These are phyloP conservation scores for Dimargaris xerosporica DNA, from an alignment of 192 early-diverging fungal species.

Conservation along the genomic window DNA sequence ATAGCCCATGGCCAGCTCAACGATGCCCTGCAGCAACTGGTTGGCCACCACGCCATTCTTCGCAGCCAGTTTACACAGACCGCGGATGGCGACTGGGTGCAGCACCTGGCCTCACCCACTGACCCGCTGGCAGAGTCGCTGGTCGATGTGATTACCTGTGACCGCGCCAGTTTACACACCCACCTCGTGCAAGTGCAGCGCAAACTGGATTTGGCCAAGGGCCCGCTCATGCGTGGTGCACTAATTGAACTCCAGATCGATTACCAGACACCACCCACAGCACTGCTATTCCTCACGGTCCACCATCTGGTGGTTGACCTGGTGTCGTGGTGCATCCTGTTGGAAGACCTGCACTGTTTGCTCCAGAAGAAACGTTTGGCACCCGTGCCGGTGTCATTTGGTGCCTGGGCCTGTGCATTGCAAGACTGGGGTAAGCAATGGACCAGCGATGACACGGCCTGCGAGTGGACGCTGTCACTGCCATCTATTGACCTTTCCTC, in stretches of 20 bases:
- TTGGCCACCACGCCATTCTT: constrained; percentile 5
- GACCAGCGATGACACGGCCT: not conserved
- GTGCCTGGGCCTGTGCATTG: constrained; percentile 1
- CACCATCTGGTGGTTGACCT: constrained; percentile 21
- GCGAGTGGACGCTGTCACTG: not conserved
- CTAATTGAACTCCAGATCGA: not conserved
- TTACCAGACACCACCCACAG: constrained; percentile 3
- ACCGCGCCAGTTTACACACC: not conserved
- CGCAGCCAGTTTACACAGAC: not conserved
- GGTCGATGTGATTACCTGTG: not conserved
- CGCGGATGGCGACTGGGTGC: not conserved
- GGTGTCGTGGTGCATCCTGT: constrained; percentile 21
- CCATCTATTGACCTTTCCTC: not conserved
- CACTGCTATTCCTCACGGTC: constrained; percentile 12
- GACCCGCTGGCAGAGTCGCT: not conserved
- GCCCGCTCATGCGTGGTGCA: not conserved
- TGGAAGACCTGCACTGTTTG: constrained; percentile 16
- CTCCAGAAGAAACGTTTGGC: constrained; percentile 4
- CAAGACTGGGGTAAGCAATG: not conserved
- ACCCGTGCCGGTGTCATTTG: constrained; percentile 11
- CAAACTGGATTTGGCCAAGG: not conserved
- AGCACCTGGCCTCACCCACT: not conserved
- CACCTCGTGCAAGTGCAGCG: not conserved
- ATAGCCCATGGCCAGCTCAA: not conserved
- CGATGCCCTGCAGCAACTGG: not conserved